Percentiles rank a stretch among this genome's conserved stretches.
These are phyloP conservation scores for Phytophthora syringae DNA, from an alignment of 352 stramenopile genomes.

Conservation along the genomic window DNA sequence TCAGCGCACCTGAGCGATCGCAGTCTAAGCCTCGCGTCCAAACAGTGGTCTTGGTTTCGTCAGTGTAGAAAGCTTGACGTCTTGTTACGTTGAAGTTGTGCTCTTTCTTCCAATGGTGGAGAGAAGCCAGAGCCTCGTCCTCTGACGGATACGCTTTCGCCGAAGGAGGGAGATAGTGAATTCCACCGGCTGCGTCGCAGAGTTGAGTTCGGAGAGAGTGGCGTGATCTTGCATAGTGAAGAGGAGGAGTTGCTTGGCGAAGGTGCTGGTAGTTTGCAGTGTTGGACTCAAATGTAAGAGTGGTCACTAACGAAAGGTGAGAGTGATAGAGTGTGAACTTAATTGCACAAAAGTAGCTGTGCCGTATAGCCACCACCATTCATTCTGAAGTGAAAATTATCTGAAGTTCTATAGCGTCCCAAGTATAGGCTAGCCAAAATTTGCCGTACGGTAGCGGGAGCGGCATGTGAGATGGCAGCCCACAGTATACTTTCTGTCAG, in stretches of 20 bases:
- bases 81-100: too few relatives aligned
- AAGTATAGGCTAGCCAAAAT: neutral
- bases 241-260: too few relatives aligned
- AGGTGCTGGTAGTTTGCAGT: too few relatives aligned
- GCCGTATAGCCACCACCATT: too few relatives aligned
- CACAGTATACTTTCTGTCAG: too few relatives aligned
- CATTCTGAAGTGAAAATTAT: neutral
- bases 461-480: too few relatives aligned
- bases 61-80: slow-evolving; percentile 1
- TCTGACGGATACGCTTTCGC: neutral
- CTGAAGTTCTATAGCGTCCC: neutral
- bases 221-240: too few relatives aligned
- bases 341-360: neutral
- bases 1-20: neutral
- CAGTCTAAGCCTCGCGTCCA: slow-evolving; percentile 17
- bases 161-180: neutral
- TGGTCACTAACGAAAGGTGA: neutral
- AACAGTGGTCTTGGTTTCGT: neutral
- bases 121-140: too few relatives aligned
- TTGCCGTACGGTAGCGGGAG: neutral
- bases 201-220: too few relatives aligned
- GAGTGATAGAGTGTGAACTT: neutral
- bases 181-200: neutral
- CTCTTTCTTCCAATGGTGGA: too few relatives aligned
- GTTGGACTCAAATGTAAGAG: neutral